Conservation (phyloP, 257 asterid genomes). For the Nicotiana tomentosiformis region DNA sequence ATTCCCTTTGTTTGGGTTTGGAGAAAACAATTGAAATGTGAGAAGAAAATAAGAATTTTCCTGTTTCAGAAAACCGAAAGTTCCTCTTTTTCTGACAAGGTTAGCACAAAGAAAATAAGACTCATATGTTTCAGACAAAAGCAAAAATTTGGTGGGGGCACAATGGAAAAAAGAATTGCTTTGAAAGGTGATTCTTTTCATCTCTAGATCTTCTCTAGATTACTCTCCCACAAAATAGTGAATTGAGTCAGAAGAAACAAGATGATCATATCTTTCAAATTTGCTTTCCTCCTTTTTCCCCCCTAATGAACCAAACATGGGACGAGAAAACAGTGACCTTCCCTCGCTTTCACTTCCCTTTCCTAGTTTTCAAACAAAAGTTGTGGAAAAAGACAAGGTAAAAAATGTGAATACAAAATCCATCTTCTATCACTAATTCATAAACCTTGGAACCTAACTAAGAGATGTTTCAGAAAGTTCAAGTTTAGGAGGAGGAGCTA, state of each 20-base stretch:
- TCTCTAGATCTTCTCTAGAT: not conserved
- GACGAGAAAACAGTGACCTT: not conserved
- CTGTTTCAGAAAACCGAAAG: not conserved
- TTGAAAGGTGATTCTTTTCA: not conserved
- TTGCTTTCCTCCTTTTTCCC: not conserved
- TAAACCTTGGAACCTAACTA: not conserved
- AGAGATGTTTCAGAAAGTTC: not conserved
- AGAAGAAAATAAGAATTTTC: not conserved
- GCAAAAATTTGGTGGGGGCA: not conserved
- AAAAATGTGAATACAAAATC: not conserved
- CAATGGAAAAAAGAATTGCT: not conserved
- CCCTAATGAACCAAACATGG: not conserved
- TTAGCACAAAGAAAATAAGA: not conserved
- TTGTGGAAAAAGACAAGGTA: not conserved
- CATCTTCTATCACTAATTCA: not conserved
- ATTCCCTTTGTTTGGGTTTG: not conserved
- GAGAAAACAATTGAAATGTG: not conserved
- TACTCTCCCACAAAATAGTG: not conserved
- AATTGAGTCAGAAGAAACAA: not conserved
- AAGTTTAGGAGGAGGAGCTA: not conserved
- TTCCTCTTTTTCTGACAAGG: not conserved
- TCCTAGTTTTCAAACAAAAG: not conserved
- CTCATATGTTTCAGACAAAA: not conserved
- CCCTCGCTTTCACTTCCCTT: not conserved
- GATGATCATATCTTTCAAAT: not conserved